Percentiles rank a stretch among this genome's conserved stretches.
Evolutionary conservation across 2,329 filamentous ascomycete genomes (phyloP).

Genomic region (Rhinocladiella similis): DNA sequence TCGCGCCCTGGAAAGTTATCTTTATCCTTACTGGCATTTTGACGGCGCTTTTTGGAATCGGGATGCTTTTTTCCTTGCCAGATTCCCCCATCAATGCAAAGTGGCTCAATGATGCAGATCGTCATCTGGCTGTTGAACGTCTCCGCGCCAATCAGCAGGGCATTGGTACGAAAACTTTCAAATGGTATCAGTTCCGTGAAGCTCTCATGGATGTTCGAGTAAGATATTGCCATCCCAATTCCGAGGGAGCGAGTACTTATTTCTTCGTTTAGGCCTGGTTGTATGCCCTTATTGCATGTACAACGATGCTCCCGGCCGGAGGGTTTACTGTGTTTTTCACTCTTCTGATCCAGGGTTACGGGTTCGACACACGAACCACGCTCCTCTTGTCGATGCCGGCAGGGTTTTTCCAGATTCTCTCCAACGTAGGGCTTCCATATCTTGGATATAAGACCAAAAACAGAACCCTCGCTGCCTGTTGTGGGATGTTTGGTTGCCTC

Average conservation of each 20-base stretch:
- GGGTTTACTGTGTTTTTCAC: slow-evolving; percentile 60
- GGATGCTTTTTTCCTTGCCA: slow-evolving; percentile 46
- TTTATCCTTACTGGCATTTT: slow-evolving; percentile 48
- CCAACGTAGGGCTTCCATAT: slow-evolving; percentile 49
- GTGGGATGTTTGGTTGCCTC: slow-evolving; percentile 57
- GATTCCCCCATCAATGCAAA: slow-evolving; percentile 47
- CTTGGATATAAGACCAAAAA: slow-evolving; percentile 53
- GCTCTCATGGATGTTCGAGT: slow-evolving; percentile 56
- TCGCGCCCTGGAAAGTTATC: slow-evolving; percentile 50
- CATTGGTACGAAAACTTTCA: slow-evolving; percentile 54
- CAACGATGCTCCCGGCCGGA: slow-evolving; percentile 45
- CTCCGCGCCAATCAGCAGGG: slow-evolving; percentile 54
- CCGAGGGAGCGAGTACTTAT: slow-evolving; percentile 40
- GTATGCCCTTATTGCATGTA: slow-evolving; percentile 5
- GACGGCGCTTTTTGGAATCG: slow-evolving; percentile 28
- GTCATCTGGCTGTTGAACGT: slow-evolving; percentile 53
- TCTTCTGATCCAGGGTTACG: slow-evolving; percentile 55
- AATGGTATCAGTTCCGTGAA: slow-evolving; percentile 48
- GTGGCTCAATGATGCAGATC: slow-evolving; percentile 44
- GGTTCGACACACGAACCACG: slow-evolving; percentile 56
- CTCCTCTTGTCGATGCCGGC: slow-evolving; percentile 55
- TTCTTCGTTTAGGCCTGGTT: slow-evolving; percentile 34
- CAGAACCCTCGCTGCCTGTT: slow-evolving; percentile 56
- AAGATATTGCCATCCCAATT: slow-evolving; percentile 58
- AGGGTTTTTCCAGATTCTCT: slow-evolving; percentile 49